Base-by-base conservation (phyloP, 2,329 filamentous ascomycete species). In the Cercospora canescens region DNA sequence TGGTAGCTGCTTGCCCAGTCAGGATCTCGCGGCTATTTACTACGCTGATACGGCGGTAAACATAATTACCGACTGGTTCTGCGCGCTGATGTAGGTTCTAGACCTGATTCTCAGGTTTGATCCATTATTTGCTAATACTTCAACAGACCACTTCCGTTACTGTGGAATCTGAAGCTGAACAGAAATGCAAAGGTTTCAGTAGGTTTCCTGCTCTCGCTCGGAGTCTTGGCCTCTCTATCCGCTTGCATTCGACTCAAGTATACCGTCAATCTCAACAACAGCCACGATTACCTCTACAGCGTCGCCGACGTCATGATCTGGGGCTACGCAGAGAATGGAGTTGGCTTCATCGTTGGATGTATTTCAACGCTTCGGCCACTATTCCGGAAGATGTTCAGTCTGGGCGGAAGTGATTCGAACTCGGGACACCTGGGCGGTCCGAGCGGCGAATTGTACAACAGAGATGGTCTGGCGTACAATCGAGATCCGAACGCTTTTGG, bases 161-260 rank as follows among this genome's bases (percentile, higher is more conserved):
- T 82, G 12, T 81, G 79, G 80, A 76, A 76, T 30, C 72, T 82
- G 0, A 77, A 81, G 57, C 74, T 83, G 54, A 81, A 81, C 66
- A 67, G 70, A 3, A 78, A 79, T 58, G 77, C 79, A 0, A 81
- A 79, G 59, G 66, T 82, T 24, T 79, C 80, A 0, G 74, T 77
- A 30, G 75, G 78, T 18, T 72, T 74, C 12, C 72, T 80, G 3
- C 69, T 80, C 6, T 76, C 77, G 18, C 72, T 81, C 0, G 79
- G 79, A 66, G 72, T 75, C 1, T 70, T 79, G 57, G 73, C 74
- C 28, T 72, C 71, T 41, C 67, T 78, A 3, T 76, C 76, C 0
- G 76, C 75, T 1, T 77, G 76, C 55, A 74, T 79, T 37, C 69
- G 76, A 32, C 66, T 78, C 16, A 76, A 76, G 6, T 79, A 79